phyloP scores from a whole-genome alignment of 345 rosid species.

The Eucalyptus marginata region DNA sequence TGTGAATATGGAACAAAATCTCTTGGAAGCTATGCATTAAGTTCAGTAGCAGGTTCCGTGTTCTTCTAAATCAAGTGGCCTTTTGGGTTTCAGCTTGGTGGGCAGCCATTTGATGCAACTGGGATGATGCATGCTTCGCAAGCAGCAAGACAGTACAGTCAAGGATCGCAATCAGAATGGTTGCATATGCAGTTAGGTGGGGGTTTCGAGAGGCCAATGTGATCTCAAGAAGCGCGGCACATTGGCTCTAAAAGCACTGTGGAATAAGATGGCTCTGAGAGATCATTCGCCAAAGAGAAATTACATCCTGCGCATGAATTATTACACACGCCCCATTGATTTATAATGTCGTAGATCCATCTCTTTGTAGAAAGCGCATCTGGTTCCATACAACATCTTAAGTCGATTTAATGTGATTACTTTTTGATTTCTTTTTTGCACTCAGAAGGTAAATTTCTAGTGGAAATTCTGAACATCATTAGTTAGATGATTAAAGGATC shows the following conservation, averaged over 20 bases:
- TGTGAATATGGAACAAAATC: not conserved
- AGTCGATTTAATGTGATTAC: not conserved
- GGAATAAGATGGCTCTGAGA: not conserved
- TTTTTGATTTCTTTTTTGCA: not conserved
- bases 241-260: not conserved
- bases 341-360: not conserved
- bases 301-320: not conserved
- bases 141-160: constrained; percentile 33
- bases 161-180: constrained; percentile 50
- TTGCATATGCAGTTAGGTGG: constrained; percentile 73
- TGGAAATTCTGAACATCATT: not conserved
- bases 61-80: not conserved
- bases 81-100: constrained; percentile 21
- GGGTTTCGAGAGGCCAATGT: constrained; percentile 31
- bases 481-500: not conserved
- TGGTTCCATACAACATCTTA: not conserved
- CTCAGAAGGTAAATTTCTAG: not conserved
- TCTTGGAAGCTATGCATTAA: not conserved
- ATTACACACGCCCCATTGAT: not conserved
- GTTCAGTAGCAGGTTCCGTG: not conserved
- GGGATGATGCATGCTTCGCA: constrained; percentile 50
- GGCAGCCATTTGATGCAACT: constrained; percentile 37
- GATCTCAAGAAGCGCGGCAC: not conserved
- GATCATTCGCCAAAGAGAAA: not conserved
- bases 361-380: not conserved